Evolutionary conservation across 768 basidiomycete species (phyloP), one percentile per base, ranked within the genome.

Genomic region (Rhodotorula babjevae): DNA sequence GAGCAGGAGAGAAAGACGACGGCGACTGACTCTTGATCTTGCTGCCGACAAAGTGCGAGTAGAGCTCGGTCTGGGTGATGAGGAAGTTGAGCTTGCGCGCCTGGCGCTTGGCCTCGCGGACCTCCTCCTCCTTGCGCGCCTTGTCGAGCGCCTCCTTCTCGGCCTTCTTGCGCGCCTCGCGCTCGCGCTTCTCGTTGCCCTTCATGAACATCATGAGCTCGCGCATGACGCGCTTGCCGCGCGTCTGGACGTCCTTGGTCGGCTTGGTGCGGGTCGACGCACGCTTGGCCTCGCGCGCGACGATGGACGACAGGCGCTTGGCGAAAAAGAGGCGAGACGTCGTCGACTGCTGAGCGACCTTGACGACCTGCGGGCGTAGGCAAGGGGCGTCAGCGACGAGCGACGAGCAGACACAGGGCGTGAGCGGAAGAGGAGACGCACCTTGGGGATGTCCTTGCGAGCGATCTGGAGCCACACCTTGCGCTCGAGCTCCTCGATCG

Each of bases 1-100:
- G n/a, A n/a, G 21, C 36, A 3, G 10, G 18, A 36, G 18, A 33
- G 36, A 36, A 33, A 1, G 47, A 31, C 23, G 6, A 12, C 10
- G 27, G 50, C 10, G 21, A 69, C 80, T 56, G 52, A 76, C 82
- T 82, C 76, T 82, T 82, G 72, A 84, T 86, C 83, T 98, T 98
- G 82, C 88, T 96, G 46, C 95, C 95, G 69, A 99, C 93, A 85
- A 99, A 98, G 83, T 99, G 96, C 76, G 92, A 93, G 82, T 98
- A 99, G 15, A 98, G 86, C 80, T 99, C 96, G 8, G 96, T 98
- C 82, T 98, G 95, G 70, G 92, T 97, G 81, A 99, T 93, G 82
- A 99, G 84, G 83, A 98, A 99, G 83, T 99, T 96, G 36, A 99
- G 87, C 81, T 98, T 97, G 76, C 95, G 87, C 21, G 93, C 92